phyloP scores from a whole-genome alignment of 345 rosid species.

The Draba incana region DNA sequence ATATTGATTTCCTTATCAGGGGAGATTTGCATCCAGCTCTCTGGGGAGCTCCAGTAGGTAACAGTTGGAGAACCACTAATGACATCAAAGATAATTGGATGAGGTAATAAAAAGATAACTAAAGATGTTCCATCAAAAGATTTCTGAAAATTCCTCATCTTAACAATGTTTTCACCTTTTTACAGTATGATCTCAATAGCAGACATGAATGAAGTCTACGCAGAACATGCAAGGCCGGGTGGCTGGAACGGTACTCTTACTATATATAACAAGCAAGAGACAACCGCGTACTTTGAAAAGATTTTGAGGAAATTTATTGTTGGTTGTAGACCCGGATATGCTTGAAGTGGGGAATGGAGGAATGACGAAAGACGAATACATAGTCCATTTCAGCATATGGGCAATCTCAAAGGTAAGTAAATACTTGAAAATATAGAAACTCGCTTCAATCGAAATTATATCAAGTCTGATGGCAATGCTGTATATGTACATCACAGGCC shows the following conservation, averaged over 20 bases:
- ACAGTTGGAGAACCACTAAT: constrained; percentile 94
- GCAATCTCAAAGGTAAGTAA: constrained; percentile 79
- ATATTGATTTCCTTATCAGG: constrained; percentile 37
- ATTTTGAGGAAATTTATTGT: constrained; percentile 2
- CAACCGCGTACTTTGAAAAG: background rate
- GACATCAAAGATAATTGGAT: constrained; percentile 78
- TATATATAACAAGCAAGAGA: background rate
- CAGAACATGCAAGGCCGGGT: constrained; percentile 86
- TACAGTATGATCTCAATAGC: constrained; percentile 76
- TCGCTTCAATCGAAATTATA: background rate
- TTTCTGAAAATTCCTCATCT: background rate
- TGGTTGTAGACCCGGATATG: constrained; percentile 91
- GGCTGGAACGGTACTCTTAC: constrained; percentile 80
- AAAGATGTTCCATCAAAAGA: background rate
- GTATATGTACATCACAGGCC: constrained; percentile 46
- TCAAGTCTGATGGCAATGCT: background rate
- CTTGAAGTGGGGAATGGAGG: constrained; percentile 99
- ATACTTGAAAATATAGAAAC: background rate
- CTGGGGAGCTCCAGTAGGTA: constrained; percentile 79
- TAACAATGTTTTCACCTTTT: constrained; percentile 8
- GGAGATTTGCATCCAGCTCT: constrained; percentile 93
- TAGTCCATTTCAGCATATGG: constrained; percentile 92
- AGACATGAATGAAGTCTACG: constrained; percentile 78
- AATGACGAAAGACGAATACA: constrained; percentile 81
- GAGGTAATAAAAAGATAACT: constrained; percentile 46